Percentiles rank a stretch among this genome's conserved stretches.
Conservation (phyloP, 306 rosid species). For the Lathyrus oleraceus region DNA sequence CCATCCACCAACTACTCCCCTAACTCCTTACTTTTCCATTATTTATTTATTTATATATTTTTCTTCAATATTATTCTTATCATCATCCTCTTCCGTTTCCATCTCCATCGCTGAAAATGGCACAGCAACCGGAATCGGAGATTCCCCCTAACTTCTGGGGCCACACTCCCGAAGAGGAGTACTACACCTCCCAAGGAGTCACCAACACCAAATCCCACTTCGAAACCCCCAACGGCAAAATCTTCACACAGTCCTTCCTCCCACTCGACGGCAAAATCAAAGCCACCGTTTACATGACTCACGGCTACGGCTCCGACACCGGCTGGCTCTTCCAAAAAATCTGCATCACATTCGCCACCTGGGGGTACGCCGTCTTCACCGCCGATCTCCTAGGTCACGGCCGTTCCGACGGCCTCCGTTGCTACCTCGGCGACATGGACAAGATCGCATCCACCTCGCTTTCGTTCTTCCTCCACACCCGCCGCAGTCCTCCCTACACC, state of each 20-base stretch:
- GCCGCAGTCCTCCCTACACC: slow-evolving; percentile 51
- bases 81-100: neutral
- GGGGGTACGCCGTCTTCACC: slow-evolving; percentile 97
- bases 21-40: neutral
- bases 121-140: slow-evolving; percentile 42
- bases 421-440: slow-evolving; percentile 92
- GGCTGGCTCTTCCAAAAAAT: slow-evolving; percentile 97
- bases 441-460: slow-evolving; percentile 70
- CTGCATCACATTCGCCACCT: slow-evolving; percentile 71
- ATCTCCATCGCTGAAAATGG: slow-evolving; percentile 11
- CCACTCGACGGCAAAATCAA: slow-evolving; percentile 55
- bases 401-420: slow-evolving; percentile 83
- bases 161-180: slow-evolving; percentile 70
- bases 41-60: neutral
- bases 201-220: slow-evolving; percentile 69
- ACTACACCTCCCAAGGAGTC: slow-evolving; percentile 84
- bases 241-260: slow-evolving; percentile 78
- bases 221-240: slow-evolving; percentile 65
- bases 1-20: slow-evolving; percentile 23
- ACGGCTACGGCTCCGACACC: slow-evolving; percentile 97
- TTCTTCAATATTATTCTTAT: neutral
- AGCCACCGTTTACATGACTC: slow-evolving; percentile 83
- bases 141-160: slow-evolving; percentile 84
- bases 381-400: slow-evolving; percentile 96
- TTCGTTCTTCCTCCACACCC: slow-evolving; percentile 66